Evolutionary conservation across 345 rosid species (phyloP), one percentile per base, ranked within the genome.

Genomic region (Citrus sp.): DNA sequence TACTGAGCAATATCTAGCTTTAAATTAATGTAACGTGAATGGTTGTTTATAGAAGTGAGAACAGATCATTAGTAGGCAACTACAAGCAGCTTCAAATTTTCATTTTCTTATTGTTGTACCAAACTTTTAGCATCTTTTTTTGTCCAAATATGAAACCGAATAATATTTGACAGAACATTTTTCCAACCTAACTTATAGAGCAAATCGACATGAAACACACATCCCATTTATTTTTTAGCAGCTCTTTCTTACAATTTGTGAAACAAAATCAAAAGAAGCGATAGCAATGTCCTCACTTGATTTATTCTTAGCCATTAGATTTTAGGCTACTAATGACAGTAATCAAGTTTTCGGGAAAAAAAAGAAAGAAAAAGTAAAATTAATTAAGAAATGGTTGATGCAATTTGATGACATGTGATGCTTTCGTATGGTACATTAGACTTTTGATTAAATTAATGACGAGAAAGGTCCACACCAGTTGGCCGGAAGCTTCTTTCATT

Each of bases 401-500:
- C 7, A 19, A 65, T 34, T 34, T 32, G 46, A 65, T 63, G 67
- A 63, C 75, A 37, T 69, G 77, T 51, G 63, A 54, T 42, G 63
- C 73, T 67, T 74, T 76, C 55, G 72, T 54, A 3, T 55, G 38
- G 35, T 51, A 13, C 32, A 5, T 16, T 5, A 13, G 56, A 77
- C 67, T 35, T 67, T 56, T 56, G 56, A 34, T 35, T 77, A 67
- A 5, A 30, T 54, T 51, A 28, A 62, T 19, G 58, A 38, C 71
- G 46, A 46, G 5, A 46, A 69, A 24, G 46, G 35, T 78, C 80
- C 74, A 64, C 58, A 14, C n/a, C 2, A 22, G 65, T 73, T 79
- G 70, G 19, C 81, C 35, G 22, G 77, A 81, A 84, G 35, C 70
- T 71, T 77, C 72, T 49, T 46, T 60, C 79, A 32, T 32, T 25